Percentiles rank a stretch among this genome's conserved stretches.
Evolutionary conservation across 495 filamentous ascomycete species (phyloP).

Genomic region (Trichoderma gamsii): DNA sequence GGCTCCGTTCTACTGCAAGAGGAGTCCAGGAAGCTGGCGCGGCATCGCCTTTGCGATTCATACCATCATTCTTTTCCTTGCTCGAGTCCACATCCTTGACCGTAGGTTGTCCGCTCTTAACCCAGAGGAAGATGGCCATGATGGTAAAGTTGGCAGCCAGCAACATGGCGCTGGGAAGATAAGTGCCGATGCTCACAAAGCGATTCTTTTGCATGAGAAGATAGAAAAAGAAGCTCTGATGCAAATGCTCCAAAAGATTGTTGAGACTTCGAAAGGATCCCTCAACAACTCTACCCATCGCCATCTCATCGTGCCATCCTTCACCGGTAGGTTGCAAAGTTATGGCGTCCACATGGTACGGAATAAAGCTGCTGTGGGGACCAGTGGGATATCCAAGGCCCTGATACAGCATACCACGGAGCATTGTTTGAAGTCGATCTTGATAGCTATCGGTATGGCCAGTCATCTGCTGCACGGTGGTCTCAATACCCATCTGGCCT

Average conservation of each 20-base stretch:
- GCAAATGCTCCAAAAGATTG: conserved; percentile 91
- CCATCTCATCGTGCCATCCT: conserved; percentile 97
- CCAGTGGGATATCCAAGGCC: conserved; percentile 84
- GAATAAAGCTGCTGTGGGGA: conserved; percentile 90
- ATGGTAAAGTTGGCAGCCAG: conserved; percentile 92
- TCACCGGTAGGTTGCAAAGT: conserved; percentile 84
- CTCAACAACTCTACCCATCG: conserved; percentile 81
- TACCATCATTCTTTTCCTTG: conserved; percentile 16
- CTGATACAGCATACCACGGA: conserved; percentile 90
- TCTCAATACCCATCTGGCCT: conserved; percentile 86
- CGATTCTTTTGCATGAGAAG: conserved; percentile 81
- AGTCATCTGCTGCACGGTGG: conserved; percentile 80
- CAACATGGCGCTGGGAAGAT: conserved; percentile 93
- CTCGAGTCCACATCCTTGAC: conserved; percentile 22
- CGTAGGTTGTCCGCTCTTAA: conserved; percentile 61
- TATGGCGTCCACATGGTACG: conserved; percentile 95
- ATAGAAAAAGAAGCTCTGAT: conserved; percentile 99
- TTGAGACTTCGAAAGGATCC: conserved; percentile 87
- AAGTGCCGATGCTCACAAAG: conserved; percentile 97
- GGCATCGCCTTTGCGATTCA: conserved; percentile 17
- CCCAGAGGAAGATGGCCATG: conserved; percentile 88
- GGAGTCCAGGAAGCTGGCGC: conserved; percentile 22
- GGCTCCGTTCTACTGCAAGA: conserved; percentile 55
- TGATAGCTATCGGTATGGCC: conserved; percentile 74
- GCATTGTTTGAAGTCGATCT: conserved; percentile 79